phyloP scores from a whole-genome alignment of 1,139 yeast species.

The Pichia norvegensis region DNA sequence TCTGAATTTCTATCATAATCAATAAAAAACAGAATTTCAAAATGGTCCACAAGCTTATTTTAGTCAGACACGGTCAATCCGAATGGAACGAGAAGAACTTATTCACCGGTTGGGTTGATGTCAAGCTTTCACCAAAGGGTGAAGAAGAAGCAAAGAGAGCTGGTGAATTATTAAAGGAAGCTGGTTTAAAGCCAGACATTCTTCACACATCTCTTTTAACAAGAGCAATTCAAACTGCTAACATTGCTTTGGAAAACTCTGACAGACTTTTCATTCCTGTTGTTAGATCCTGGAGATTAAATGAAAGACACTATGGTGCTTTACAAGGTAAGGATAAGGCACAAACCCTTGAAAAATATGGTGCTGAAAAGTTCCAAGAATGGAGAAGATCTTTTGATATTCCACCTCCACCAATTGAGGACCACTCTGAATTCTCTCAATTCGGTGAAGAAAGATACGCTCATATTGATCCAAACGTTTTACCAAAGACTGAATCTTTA shows the following conservation, averaged over 20 bases:
- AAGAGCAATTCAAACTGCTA: conserved; percentile 97
- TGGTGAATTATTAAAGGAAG: conserved; percentile 86
- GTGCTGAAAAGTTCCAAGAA: conserved; percentile 88
- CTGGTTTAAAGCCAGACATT: conserved; percentile 77
- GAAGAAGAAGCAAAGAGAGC: conserved; percentile 88
- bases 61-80: conserved; percentile 97
- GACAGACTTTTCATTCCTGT: conserved; percentile 91
- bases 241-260: conserved; percentile 84
- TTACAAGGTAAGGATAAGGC: conserved; percentile 99
- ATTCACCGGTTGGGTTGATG: conserved; percentile 99
- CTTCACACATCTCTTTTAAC: conserved; percentile 87
- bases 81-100: conserved; percentile 98
- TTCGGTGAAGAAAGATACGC: conserved; percentile 76
- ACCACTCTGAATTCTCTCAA: conserved; percentile 76
- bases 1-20: too few species aligned
- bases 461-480: conserved; percentile 72
- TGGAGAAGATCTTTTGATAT: conserved; percentile 98
- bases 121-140: conserved; percentile 76
- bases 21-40: conserved; percentile 1
- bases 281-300: conserved; percentile 94
- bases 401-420: conserved; percentile 89
- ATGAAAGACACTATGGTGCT: conserved; percentile 99
- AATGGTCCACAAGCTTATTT: conserved; percentile 60
- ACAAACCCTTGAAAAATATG: conserved; percentile 78
- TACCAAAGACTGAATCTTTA: conserved; percentile 94